Percentiles rank a stretch among this genome's conserved stretches.
phyloP scores from a whole-genome alignment of 805 yeast genomes.

The Candida taoyuanica region DNA sequence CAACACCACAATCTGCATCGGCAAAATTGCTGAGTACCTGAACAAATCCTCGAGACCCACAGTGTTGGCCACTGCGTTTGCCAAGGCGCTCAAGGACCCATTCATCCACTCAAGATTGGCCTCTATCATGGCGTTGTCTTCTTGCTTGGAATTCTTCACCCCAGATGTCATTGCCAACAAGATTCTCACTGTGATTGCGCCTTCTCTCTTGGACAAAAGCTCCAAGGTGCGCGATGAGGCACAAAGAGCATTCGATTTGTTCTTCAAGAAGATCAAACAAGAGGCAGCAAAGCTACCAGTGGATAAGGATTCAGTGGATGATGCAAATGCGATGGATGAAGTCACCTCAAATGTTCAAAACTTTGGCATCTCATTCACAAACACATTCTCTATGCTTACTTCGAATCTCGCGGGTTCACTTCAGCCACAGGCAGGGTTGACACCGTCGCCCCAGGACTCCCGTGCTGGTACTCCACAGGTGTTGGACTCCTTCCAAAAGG shows the following conservation, averaged over 20 bases:
- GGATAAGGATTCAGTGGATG: constrained; percentile 18
- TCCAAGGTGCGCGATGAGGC: constrained; percentile 70
- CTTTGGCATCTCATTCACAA: constrained; percentile 24
- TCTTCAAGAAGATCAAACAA: constrained; percentile 48
- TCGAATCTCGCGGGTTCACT: constrained; percentile 24
- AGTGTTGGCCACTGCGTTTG: constrained; percentile 82
- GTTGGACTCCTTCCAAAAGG: constrained; percentile 12
- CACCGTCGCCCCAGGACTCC: constrained; percentile 15
- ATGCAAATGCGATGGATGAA: constrained; percentile 26
- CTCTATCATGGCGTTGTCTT: constrained; percentile 69
- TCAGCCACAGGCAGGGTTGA: constrained; percentile 12
- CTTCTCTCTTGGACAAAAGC: constrained; percentile 74
- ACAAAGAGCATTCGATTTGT: constrained; percentile 56
- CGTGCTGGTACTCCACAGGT: constrained; percentile 21
- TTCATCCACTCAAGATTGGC: constrained; percentile 69
- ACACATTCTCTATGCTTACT: constrained; percentile 17
- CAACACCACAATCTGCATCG: constrained; percentile 66
- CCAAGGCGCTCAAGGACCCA: constrained; percentile 77
- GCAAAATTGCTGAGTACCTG: constrained; percentile 57
- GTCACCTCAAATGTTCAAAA: constrained; percentile 22
- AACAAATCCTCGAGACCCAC: constrained; percentile 54
- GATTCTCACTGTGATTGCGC: constrained; percentile 79
- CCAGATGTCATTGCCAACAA: constrained; percentile 76
- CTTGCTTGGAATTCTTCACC: constrained; percentile 59
- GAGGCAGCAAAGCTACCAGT: constrained; percentile 38